phyloP scores from a whole-genome alignment of 1,284 basidiomycete species.

The Prillingera fragicola region DNA sequence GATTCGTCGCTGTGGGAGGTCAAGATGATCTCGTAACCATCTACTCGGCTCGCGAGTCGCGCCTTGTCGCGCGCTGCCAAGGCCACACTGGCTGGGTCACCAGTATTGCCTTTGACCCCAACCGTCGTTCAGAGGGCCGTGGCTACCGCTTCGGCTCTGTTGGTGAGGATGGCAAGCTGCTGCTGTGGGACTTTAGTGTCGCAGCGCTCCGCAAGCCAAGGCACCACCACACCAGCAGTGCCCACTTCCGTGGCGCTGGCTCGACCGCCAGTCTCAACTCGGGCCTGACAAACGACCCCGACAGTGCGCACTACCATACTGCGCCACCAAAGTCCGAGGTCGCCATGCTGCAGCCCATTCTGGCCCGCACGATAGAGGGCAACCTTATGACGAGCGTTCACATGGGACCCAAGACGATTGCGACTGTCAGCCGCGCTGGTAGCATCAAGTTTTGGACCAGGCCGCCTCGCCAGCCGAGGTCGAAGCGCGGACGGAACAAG shows the following conservation, averaged over 20 bases:
- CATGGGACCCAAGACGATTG: conserved; percentile 67
- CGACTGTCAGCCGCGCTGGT: conserved; percentile 68
- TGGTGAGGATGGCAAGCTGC: conserved; percentile 88
- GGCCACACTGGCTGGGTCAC: conserved; percentile 94
- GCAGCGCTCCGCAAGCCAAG: conserved; percentile 47
- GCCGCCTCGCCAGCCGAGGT: conserved; percentile 48
- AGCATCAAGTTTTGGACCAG: conserved; percentile 76
- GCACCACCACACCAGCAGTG: conserved; percentile 37
- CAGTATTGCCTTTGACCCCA: conserved; percentile 75
- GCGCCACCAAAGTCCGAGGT: conserved; percentile 84
- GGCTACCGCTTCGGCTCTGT: conserved; percentile 88
- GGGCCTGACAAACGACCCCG: conserved; percentile 56
- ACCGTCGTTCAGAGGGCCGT: conserved; percentile 72
- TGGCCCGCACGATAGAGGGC: conserved; percentile 70
- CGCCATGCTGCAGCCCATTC: conserved; percentile 81
- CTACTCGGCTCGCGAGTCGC: conserved; percentile 82
- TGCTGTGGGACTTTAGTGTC: conserved; percentile 88
- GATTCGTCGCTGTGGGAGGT: conserved; percentile 83
- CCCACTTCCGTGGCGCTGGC: conserved; percentile 30
- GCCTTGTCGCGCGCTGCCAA: conserved; percentile 92
- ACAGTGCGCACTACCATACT: conserved; percentile 64
- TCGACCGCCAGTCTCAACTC: conserved; percentile 54
- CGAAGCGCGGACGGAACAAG: conserved; percentile 3
- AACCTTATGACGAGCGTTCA: conserved; percentile 65
- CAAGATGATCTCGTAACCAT: conserved; percentile 93